phyloP scores from a whole-genome alignment of 2,329 filamentous ascomycete species.

The Calonectria ilicicola region DNA sequence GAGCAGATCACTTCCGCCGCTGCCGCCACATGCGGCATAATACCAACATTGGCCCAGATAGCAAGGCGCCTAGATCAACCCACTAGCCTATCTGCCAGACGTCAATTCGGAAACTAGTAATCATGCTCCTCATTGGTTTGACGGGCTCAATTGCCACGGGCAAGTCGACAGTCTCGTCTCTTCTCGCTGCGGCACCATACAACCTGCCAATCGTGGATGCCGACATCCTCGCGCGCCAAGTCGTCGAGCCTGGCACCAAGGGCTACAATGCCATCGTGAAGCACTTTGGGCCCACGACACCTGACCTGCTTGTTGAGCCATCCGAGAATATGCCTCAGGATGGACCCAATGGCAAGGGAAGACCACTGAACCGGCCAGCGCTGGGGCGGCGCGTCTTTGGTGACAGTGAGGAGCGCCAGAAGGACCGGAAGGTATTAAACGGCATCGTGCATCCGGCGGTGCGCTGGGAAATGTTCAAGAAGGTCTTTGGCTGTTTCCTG shows the following conservation, averaged over 20 bases:
- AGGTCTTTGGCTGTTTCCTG: conserved; percentile 79
- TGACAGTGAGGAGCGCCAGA: conserved; percentile 74
- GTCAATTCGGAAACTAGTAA: not conserved
- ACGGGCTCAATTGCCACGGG: conserved; percentile 98
- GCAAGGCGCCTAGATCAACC: not conserved
- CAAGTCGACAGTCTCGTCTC: conserved; percentile 92
- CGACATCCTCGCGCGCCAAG: conserved; percentile 90
- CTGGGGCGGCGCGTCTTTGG: conserved; percentile 91
- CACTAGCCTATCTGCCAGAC: not conserved
- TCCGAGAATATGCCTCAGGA: conserved; percentile 63
- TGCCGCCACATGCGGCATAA: not conserved
- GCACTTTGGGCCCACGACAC: conserved; percentile 85
- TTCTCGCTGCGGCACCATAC: conserved; percentile 85
- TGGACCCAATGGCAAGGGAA: conserved; percentile 71
- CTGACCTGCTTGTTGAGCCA: conserved; percentile 80
- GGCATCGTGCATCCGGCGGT: conserved; percentile 94
- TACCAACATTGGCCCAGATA: not conserved
- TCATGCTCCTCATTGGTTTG: conserved; percentile 95
- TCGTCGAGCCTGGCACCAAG: conserved; percentile 90
- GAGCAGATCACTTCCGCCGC: not conserved
- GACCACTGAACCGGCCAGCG: conserved; percentile 86
- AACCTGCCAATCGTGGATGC: conserved; percentile 93
- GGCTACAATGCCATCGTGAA: conserved; percentile 86
- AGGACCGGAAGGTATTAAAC: conserved; percentile 84
- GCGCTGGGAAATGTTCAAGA: conserved; percentile 81